Conservation (phyloP, 306 rosid genomes). For the Vigna mungo region DNA sequence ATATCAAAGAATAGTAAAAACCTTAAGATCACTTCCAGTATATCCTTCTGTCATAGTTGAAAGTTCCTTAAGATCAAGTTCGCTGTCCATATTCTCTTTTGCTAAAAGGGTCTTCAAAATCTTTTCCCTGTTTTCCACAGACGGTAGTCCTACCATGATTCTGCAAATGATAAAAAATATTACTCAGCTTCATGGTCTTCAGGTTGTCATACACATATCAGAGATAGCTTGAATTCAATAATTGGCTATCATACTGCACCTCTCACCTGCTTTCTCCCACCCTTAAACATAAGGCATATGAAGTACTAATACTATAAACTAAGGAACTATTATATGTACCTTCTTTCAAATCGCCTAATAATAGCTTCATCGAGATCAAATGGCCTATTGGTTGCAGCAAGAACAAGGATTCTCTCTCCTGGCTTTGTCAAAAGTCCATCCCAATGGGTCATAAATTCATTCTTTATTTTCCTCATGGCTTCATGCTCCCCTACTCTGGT, state of each 20-base stretch:
- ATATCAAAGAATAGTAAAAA: constrained; percentile 28
- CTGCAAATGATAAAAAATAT: constrained; percentile 52
- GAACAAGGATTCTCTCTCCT: constrained; percentile 88
- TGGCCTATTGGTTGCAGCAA: constrained; percentile 97
- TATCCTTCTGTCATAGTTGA: constrained; percentile 90
- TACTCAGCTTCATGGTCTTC: neutral
- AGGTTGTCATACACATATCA: neutral
- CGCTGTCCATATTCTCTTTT: constrained; percentile 72
- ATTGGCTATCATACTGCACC: too few species aligned
- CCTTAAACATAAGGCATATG: neutral
- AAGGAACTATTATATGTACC: constrained; percentile 38
- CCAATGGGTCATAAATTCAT: constrained; percentile 96
- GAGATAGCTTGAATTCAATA: too few species aligned
- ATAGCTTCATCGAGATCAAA: constrained; percentile 98
- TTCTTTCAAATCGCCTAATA: constrained; percentile 92
- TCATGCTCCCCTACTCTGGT: constrained; percentile 97
- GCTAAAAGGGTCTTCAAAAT: constrained; percentile 75
- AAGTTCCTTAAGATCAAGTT: constrained; percentile 73
- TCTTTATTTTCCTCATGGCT: constrained; percentile 98
- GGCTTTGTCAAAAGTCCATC: constrained; percentile 87
- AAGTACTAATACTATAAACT: neutral
- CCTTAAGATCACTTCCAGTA: constrained; percentile 97
- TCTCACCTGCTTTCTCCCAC: too few species aligned
- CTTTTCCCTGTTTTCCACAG: constrained; percentile 86
- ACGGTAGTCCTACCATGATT: constrained; percentile 91